Base-by-base conservation (phyloP, 495 filamentous ascomycete species). In the Ascobolus immersus region DNA sequence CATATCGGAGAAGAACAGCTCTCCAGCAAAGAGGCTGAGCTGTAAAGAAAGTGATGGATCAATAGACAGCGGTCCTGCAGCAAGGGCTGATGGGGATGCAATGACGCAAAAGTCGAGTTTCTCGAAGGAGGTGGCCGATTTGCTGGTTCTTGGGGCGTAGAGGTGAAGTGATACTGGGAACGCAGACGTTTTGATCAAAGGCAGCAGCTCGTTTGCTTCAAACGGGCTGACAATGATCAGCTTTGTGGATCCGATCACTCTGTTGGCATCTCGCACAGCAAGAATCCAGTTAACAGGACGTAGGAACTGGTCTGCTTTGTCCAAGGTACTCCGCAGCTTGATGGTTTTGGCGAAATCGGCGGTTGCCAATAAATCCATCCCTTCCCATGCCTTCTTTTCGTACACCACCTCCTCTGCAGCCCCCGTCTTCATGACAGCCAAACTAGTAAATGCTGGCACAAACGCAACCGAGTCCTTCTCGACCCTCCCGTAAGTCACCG, bases 11-110 rank as follows among this genome's bases (percentile, higher is more conserved):
- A 78, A 48, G 46, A 73, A 78, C 1, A 77, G 55, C 36, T 71
- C 65, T 7, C 73, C 72, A 0, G 73, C 56, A 41, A 77, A 78
- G 4, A 78, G 53, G 39, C 72, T 71, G 9, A 77, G 55, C 32
- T 70, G 55, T 2, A 51, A 40, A 58, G 36, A 0, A 39, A 26
- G 12, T 24, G 47, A 44, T 7, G 41, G 23, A 21, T 28, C 26
- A 4, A 42, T 36, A 12, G 7, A 25, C 21, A 14, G n/a, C 21
- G 39, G 13, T 20, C 19, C 15, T 17, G 32, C 13, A 10, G 28
- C 23, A 28, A 29, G 40, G 37, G 2, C 5, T 55, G 55, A 28
- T 57, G 33, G 9, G 51, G 47, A 36, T 49, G 25, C 29, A 20
- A 52, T 32, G 21, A 36, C 44, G 38, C 47, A 65, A 13, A 61